These are phyloP conservation scores for Alternaria sp. DNA, from an alignment of 2,329 filamentous ascomycete species.

Conservation along the genomic window DNA sequence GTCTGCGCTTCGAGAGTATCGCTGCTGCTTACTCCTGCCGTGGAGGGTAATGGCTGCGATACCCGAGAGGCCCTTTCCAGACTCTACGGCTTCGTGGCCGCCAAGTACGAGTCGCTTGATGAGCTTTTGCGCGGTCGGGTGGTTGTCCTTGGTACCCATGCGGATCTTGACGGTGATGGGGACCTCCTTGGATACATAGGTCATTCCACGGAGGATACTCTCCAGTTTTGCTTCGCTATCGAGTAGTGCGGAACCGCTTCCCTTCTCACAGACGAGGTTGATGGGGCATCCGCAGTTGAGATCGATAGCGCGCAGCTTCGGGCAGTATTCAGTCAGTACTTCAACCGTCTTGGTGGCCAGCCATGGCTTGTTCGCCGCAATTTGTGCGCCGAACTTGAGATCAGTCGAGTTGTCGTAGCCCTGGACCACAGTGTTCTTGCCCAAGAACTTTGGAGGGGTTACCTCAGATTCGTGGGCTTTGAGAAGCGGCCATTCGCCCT, in stretches of 20 bases:
- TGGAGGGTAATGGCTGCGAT: constrained; percentile 96
- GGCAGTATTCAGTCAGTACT: constrained; percentile 75
- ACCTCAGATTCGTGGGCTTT: constrained; percentile 89
- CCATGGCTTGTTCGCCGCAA: constrained; percentile 92
- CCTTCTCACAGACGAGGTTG: constrained; percentile 86
- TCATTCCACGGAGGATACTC: constrained; percentile 96
- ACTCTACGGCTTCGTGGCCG: constrained; percentile 70
- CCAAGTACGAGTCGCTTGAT: constrained; percentile 85
- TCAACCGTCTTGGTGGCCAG: constrained; percentile 88
- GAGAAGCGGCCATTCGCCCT: constrained; percentile 92
- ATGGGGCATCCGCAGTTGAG: constrained; percentile 98
- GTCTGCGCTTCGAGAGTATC: constrained; percentile 90
- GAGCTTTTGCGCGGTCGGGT: constrained; percentile 79
- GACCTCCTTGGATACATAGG: constrained; percentile 84
- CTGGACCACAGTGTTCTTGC: constrained; percentile 65
- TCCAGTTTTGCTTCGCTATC: constrained; percentile 87
- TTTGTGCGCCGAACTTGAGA: constrained; percentile 88
- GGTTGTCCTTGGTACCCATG: constrained; percentile 82
- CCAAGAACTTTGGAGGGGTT: constrained; percentile 70
- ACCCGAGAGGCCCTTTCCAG: constrained; percentile 68
- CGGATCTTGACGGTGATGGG: constrained; percentile 95
- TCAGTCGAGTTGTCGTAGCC: constrained; percentile 84
- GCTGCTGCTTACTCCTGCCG: constrained; percentile 89
- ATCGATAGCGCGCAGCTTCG: constrained; percentile 87
- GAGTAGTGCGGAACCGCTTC: constrained; percentile 90